A percentile compares a stretch with the other conserved stretches of the same genome.
phyloP scores from a whole-genome alignment of 2,329 filamentous ascomycete species.

The Cercospora beticola region DNA sequence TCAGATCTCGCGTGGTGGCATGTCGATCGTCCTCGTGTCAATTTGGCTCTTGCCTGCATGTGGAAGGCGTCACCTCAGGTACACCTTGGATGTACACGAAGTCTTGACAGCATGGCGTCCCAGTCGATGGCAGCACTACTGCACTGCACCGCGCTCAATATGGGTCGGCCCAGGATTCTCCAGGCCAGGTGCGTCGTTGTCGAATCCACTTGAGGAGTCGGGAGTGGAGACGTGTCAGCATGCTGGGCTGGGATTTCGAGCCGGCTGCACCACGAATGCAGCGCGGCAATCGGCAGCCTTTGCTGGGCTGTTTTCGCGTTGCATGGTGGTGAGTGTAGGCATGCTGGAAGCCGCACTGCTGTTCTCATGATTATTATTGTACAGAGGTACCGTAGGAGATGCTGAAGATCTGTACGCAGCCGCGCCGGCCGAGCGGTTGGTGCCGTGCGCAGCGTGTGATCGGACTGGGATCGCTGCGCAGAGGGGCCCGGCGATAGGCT shows the following conservation, averaged over 20 bases:
- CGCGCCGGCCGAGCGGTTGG: neutral
- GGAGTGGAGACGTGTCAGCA: conserved; percentile 1
- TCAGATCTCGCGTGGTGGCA: neutral
- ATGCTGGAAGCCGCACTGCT: neutral
- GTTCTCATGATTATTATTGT: neutral
- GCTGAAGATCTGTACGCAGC: neutral
- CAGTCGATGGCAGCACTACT: neutral
- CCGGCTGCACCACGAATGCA: neutral
- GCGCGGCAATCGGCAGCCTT: neutral
- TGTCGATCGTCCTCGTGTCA: neutral
- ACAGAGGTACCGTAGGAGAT: neutral
- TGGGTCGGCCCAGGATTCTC: neutral
- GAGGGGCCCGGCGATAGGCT: neutral
- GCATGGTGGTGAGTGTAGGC: neutral
- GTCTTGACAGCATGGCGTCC: neutral
- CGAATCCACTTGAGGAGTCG: neutral
- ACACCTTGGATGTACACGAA: neutral
- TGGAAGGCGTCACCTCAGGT: neutral
- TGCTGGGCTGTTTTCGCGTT: neutral
- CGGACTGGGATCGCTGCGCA: neutral
- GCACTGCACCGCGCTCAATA: neutral
- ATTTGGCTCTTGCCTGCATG: neutral
- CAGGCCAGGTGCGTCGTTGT: neutral
- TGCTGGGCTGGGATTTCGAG: neutral
- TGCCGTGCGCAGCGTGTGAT: neutral